Base-by-base conservation (phyloP, 352 stramenopile species). In the Phytophthora colocasiae region DNA sequence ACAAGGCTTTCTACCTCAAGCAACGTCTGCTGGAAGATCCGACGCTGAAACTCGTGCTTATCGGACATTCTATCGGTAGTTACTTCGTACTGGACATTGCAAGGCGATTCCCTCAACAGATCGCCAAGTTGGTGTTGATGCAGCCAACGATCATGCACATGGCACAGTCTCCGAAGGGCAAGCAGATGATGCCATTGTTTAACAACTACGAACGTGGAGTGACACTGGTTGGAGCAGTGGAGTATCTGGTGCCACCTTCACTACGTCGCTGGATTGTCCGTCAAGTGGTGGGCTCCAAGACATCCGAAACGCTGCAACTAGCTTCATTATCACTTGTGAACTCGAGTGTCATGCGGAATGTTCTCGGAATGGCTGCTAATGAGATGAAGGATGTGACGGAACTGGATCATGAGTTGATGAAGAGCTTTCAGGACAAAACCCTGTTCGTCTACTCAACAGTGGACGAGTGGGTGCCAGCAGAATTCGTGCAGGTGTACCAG, bases 111-210 rank as follows among this genome's bases (percentile, higher is more conserved):
- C 83, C 80, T 15, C 52, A 82, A 40, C 77, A 78, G 24, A 69
- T 91, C 40, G 73, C 63, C 41, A 89, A 81, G 71, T 43, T 90
- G 11, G 83, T 90, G 51, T 54, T 91, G 19, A 89, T 93, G 79
- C 82, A 91, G 57, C 85, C 85, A 2, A 84, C 81, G 12, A 80
- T 93, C 58, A 80, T 80, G 71, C 77, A 87, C 68, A 90, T 93
- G 49, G 79, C 64, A 0, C 40, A 74, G 24, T 81, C 81, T 9
- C 48, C 63, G 3, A 81, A 90, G 48, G 85, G 77, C 38, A 63
- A 54, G 19, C 46, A 71, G 34, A 75, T 91, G 66, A 73, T 72
- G 61, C 82, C 80, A 6, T 24, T 93, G 19, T 87, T 93, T 46
- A 55, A 66, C 0, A 52, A 80, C 55, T 78, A 65, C 52, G 40